Evolutionary conservation across 441 rosid genomes (phyloP), one percentile per base, ranked within the genome.

Genomic region (Gossypium davidsonii): DNA sequence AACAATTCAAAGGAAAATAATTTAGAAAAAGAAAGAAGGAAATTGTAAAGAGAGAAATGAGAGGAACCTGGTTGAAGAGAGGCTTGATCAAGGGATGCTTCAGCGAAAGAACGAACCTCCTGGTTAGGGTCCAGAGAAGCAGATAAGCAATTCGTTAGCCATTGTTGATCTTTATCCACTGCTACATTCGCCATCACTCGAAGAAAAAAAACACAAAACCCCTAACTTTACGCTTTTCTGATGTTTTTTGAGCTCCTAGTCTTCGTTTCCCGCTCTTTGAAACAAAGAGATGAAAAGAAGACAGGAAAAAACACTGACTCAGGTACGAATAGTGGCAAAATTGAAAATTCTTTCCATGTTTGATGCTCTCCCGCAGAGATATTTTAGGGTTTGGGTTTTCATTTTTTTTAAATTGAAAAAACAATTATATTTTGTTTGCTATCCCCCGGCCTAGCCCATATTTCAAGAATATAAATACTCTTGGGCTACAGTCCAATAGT

Each of bases 51-150:
- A n/a, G 21, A 26, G 25, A 21, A 10, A 10, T 42, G 44, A 70
- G 64, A 37, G 74, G 31, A 67, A 95, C 98, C 99, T 86, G 94
- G 91, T 76, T 91, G 99, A 77, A 88, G 86, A 77, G 97, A 88
- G 75, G 96, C 96, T 73, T 90, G 96, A 76, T 79, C 73, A 53
- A 95, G 97, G n/a, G 97, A 91, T 57, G 91, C 84, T 83, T 95
- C 98, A 0, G 98, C 91, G 78, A 89, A 92, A 37, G 97, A 90
- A 67, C 98, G 96, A 80, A 90, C 87, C 67, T 85, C 90, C 68
- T 85, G 90, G 82, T 81, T 87, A 71, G 92, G 96, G 79, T 95
- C 98, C 23, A 95, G 94, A 52, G 93, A 91, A 53, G 98, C 95
- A 72, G 89, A 82, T 77, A 95, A 84, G 86, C 97, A 92, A 73